A percentile compares a stretch with the other conserved stretches of the same genome.
Conservation (phyloP, 306 rosid species). For the Fragaria vesca region DNA sequence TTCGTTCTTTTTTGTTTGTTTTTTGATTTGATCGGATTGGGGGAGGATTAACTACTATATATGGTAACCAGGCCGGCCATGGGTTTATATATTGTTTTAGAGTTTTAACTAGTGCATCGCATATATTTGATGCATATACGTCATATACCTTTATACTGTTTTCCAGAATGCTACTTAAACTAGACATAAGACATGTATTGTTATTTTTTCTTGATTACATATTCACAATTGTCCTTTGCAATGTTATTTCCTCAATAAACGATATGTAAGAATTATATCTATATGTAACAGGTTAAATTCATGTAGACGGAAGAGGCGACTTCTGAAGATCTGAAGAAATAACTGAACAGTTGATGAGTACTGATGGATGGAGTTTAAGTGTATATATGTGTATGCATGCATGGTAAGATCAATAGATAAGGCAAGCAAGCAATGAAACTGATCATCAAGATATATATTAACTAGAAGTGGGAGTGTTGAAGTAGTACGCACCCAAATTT, state of each 20-base stretch:
- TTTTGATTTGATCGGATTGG: background rate
- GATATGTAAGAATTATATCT: background rate
- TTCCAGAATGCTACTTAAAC: no score
- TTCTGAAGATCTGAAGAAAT: background rate
- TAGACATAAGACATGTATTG: no score
- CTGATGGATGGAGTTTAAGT: background rate
- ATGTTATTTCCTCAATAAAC: background rate
- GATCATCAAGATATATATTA: background rate
- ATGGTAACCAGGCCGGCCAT: background rate
- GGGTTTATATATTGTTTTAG: background rate
- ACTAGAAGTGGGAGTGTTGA: background rate
- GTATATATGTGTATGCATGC: background rate
- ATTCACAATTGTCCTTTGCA: background rate
- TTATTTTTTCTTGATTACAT: background rate
- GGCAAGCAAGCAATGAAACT: background rate
- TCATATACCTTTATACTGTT: no score
- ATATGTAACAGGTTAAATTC: background rate
- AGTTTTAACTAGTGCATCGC: background rate
- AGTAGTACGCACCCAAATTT: background rate
- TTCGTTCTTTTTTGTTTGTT: background rate
- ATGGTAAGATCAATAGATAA: background rate
- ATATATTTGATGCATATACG: no score
- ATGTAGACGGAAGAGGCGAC: background rate
- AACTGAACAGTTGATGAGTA: background rate
- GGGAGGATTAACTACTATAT: background rate